Conservation (phyloP, 2,329 filamentous ascomycete species). For the Gyromitra esculenta region DNA sequence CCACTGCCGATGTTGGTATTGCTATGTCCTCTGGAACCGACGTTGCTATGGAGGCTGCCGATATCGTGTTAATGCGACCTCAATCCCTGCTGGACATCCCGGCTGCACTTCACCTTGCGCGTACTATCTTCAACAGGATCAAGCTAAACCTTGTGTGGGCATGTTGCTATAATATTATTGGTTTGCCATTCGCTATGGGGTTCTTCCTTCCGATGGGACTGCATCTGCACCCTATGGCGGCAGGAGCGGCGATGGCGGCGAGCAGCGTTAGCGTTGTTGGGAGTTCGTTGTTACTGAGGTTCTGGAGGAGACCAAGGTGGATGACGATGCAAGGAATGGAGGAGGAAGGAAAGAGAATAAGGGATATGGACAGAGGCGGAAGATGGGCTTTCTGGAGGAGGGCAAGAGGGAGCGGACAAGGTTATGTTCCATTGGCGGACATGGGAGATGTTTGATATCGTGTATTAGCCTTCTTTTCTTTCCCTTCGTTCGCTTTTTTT, state of each 20-base stretch:
- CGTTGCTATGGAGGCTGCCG: conserved; percentile 96
- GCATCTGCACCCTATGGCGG: conserved; percentile 91
- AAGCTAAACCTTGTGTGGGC: conserved; percentile 94
- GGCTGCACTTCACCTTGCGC: conserved; percentile 80
- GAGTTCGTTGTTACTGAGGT: conserved; percentile 82
- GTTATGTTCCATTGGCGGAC: conserved; percentile 42
- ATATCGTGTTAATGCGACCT: conserved; percentile 93
- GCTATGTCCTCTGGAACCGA: conserved; percentile 92
- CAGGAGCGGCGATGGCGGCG: conserved; percentile 90
- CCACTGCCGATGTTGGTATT: conserved; percentile 91
- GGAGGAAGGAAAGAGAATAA: conserved; percentile 60
- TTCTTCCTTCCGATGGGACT: conserved; percentile 89
- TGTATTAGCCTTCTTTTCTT: not conserved
- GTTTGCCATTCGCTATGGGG: conserved; percentile 96
- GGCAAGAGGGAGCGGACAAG: conserved; percentile 6
- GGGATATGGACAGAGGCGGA: conserved; percentile 3
- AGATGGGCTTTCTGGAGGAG: conserved; percentile 32
- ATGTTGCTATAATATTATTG: conserved; percentile 89
- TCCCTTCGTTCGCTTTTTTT: not conserved
- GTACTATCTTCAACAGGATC: conserved; percentile 88
- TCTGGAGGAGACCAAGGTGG: conserved; percentile 86
- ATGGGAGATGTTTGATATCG: conserved; percentile 37
- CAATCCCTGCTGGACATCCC: conserved; percentile 94
- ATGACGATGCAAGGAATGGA: conserved; percentile 78
- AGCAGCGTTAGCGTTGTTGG: conserved; percentile 90